A percentile compares a stretch with the other conserved stretches of the same genome.
Evolutionary conservation across 2,329 filamentous ascomycete genomes (phyloP).

Genomic region (Claviceps fusiformis): DNA sequence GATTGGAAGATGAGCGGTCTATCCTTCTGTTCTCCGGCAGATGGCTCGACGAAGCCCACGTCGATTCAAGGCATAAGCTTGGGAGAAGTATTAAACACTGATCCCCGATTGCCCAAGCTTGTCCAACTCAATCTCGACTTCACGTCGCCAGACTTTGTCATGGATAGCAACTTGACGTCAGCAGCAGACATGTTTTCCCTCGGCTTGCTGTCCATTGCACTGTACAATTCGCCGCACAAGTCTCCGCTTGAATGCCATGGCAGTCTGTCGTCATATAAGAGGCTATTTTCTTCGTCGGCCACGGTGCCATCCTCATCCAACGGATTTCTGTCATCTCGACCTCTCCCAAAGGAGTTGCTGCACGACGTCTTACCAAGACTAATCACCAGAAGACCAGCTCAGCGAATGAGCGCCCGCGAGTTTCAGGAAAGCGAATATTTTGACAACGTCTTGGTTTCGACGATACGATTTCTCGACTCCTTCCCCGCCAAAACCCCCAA

Average conservation of each 20-base stretch:
- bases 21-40: slow-evolving; percentile 71
- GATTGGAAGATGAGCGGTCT: slow-evolving; percentile 99
- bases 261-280: slow-evolving; percentile 73
- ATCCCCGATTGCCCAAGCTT: slow-evolving; percentile 64
- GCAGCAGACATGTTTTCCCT: slow-evolving; percentile 90
- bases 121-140: slow-evolving; percentile 91
- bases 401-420: slow-evolving; percentile 74
- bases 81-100: slow-evolving; percentile 71
- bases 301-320: slow-evolving; percentile 68
- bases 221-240: slow-evolving; percentile 88
- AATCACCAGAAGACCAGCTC: slow-evolving; percentile 75
- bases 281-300: slow-evolving; percentile 65
- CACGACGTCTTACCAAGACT: slow-evolving; percentile 67
- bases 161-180: slow-evolving; percentile 76
- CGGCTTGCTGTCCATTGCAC: slow-evolving; percentile 71
- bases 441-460: slow-evolving; percentile 91
- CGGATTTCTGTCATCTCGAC: slow-evolving; percentile 67
- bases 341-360: slow-evolving; percentile 67
- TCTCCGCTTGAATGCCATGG: slow-evolving; percentile 76
- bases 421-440: slow-evolving; percentile 96
- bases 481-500: slow-evolving; percentile 83
- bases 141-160: slow-evolving; percentile 83
- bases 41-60: slow-evolving; percentile 59
- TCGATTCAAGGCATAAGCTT: slow-evolving; percentile 70
- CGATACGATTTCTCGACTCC: slow-evolving; percentile 84